Evolutionary conservation across 2,329 filamentous ascomycete species (phyloP), one percentile per base, ranked within the genome.

Genomic region (Diaporthe sp.): DNA sequence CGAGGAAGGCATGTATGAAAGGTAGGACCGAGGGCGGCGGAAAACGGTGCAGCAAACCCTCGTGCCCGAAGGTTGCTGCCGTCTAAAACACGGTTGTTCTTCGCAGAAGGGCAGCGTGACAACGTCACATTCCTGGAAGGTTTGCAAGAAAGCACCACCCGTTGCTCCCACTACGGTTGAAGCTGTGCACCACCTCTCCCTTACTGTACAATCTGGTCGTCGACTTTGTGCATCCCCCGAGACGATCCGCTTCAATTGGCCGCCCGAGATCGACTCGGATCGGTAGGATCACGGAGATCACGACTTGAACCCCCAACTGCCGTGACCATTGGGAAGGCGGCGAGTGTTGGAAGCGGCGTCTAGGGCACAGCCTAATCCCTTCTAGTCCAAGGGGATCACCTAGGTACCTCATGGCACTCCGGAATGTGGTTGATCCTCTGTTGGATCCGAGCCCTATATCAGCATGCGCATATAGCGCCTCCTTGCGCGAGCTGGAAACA

Each of bases 401-500:
- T 9, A n/a, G 25, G 51, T 42, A 19, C 65, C 42, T 19, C 47
- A 22, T 39, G 32, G 37, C 25, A 13, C 8, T 19, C 56, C 51
- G 68, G 68, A 59, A 70, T 61, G 42, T 61, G 55, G 42, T 51
- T 39, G 53, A 47, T n/a, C 58, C 30, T 61, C 44, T 35, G 44
- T 30, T 42, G 44, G 58, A 32, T n/a, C 32, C n/a, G n/a, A 50
- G 58, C 69, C 70, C 44, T 71, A 53, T 71, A 55, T 25, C 42
- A 50, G 39, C 19, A 25, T 22, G 68, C 69, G 61, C 69, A 50
- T 51, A 59, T 71, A 51, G 22, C 30, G 44, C 69, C 32, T 42
- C 56, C 37, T 63, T 63, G 58, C 35, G 77, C 76, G 75, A 75
- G 76, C 75, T 75, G 76, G 76, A 77, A 75, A 75, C 76, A 79